phyloP scores from a whole-genome alignment of 2,329 filamentous ascomycete species.

The Ophiocordyceps sinensis region DNA sequence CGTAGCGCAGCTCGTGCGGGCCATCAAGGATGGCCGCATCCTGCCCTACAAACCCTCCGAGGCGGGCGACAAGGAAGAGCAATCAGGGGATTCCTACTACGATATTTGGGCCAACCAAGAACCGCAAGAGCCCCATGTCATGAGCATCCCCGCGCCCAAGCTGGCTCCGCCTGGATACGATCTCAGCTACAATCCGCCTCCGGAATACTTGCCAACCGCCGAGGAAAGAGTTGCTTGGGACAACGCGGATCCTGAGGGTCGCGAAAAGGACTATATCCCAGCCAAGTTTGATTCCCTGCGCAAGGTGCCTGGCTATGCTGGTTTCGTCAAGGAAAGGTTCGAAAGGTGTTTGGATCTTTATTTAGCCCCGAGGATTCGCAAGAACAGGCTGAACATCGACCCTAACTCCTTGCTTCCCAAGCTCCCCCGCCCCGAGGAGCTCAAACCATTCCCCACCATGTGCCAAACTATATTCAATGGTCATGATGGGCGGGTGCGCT shows the following conservation, averaged over 20 bases:
- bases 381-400: conserved; percentile 94
- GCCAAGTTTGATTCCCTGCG: conserved; percentile 70
- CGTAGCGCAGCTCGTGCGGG: conserved; percentile 92
- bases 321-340: conserved; percentile 89
- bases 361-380: conserved; percentile 77
- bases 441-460: conserved; percentile 87
- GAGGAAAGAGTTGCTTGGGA: conserved; percentile 80
- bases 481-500: conserved; percentile 77
- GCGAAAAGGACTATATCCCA: conserved; percentile 79
- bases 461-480: conserved; percentile 78
- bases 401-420: conserved; percentile 86
- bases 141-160: conserved; percentile 93
- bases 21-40: conserved; percentile 88
- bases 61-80: conserved; percentile 52
- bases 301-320: conserved; percentile 81
- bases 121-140: conserved; percentile 66
- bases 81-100: conserved; percentile 58
- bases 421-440: conserved; percentile 79
- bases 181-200: conserved; percentile 89
- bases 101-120: conserved; percentile 94
- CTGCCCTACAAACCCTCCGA: conserved; percentile 71
- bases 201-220: conserved; percentile 80
- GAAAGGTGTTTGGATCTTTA: conserved; percentile 93
- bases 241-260: conserved; percentile 73
- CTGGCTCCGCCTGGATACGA: conserved; percentile 86